Conservation (phyloP, 805 yeast genomes). For the Candida broadrunensis region DNA sequence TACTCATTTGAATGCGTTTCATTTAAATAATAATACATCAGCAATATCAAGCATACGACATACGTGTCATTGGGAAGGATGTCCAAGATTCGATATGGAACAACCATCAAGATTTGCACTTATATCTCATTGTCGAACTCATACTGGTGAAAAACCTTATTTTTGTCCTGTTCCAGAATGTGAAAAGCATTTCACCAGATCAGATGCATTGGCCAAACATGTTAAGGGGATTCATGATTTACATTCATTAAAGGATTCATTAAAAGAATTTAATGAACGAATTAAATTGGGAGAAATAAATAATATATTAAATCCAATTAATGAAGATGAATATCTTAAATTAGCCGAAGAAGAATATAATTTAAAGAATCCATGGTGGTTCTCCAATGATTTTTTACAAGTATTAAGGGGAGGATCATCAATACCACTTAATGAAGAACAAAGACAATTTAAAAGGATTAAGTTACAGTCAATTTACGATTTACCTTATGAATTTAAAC, state of each 20-base stretch:
- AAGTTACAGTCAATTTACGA: constrained; percentile 16
- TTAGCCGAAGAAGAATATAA: constrained; percentile 31
- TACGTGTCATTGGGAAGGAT: constrained; percentile 61
- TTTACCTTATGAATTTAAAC: constrained; percentile 31
- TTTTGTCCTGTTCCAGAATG: constrained; percentile 69
- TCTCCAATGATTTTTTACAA: constrained; percentile 23
- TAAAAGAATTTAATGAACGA: constrained; percentile 25
- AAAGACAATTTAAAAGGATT: constrained; percentile 1
- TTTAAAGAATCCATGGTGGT: constrained; percentile 44
- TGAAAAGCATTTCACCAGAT: constrained; percentile 52
- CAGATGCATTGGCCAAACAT: constrained; percentile 65
- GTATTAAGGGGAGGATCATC: constrained; percentile 14
- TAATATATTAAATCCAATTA: constrained; percentile 21
- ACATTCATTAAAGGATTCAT: constrained; percentile 34
- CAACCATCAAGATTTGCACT: constrained; percentile 58
- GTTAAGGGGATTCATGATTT: constrained; percentile 59
- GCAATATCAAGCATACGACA: constrained; percentile 30
- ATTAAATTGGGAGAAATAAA: constrained; percentile 23
- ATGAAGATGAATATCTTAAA: constrained; percentile 26
- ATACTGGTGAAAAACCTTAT: constrained; percentile 66
- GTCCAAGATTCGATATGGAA: constrained; percentile 48
- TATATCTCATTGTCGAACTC: constrained; percentile 60
- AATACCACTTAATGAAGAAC: not conserved
- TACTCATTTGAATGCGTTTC: constrained; percentile 28
- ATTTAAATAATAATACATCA: constrained; percentile 17